These are phyloP conservation scores for Penicillium maclennaniae DNA, from an alignment of 495 filamentous ascomycete species.

Conservation along the genomic window DNA sequence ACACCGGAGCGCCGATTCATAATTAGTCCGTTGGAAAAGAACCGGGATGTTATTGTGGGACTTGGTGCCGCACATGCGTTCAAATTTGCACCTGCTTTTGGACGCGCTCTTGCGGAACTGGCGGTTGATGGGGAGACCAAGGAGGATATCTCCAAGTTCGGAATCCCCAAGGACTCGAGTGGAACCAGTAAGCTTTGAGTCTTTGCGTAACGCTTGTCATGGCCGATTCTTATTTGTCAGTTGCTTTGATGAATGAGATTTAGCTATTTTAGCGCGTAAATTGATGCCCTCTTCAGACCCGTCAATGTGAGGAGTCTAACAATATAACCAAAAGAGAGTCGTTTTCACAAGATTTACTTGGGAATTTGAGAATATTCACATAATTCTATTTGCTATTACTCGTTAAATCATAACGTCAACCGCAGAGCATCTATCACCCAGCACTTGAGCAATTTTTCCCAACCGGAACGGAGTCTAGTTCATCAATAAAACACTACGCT, in stretches of 20 bases:
- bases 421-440: background rate
- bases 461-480: background rate
- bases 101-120: constrained; percentile 26
- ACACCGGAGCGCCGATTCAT: constrained; percentile 28
- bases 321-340: no score
- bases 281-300: no score
- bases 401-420: background rate
- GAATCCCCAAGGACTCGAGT: constrained; percentile 4
- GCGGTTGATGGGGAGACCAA: constrained; percentile 26
- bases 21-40: constrained; percentile 23
- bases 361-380: background rate
- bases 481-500: background rate
- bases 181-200: background rate
- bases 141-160: constrained; percentile 30
- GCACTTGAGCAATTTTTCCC: background rate
- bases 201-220: background rate
- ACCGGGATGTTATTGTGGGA: constrained; percentile 25
- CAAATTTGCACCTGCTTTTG: constrained; percentile 31
- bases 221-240: background rate
- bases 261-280: no score
- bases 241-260: background rate
- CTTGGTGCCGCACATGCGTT: constrained; percentile 31
- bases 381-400: background rate
- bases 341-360: no score
- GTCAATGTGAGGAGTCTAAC: no score